A percentile compares a stretch with the other conserved stretches of the same genome.
Conservation (phyloP, 108 stramenopile genomes). For the Cyclotella atomus region DNA sequence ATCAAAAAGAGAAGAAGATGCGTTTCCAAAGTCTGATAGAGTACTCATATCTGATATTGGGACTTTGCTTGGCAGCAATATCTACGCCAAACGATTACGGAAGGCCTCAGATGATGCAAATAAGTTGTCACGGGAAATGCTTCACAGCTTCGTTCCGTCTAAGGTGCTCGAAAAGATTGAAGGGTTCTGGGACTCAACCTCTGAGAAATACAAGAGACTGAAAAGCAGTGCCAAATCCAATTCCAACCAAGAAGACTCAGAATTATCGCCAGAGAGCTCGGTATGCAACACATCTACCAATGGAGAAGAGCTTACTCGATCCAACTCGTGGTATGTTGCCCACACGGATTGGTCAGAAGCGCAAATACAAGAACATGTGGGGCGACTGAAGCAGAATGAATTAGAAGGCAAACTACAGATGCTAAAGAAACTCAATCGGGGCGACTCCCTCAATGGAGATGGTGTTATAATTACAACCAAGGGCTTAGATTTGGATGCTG, state of each 20-base stretch:
- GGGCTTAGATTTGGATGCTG: conserved; percentile 13
- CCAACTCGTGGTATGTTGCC: conserved; percentile 19
- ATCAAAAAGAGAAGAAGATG: conserved; percentile 28
- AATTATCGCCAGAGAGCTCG: conserved; percentile 14
- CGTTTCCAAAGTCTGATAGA: conserved; percentile 30
- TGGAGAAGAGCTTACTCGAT: not conserved
- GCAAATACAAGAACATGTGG: conserved; percentile 6
- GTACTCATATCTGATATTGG: conserved; percentile 45
- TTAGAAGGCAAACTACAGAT: conserved; percentile 6
- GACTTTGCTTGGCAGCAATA: conserved; percentile 27
- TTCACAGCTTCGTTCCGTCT: conserved; percentile 42
- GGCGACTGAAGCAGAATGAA: not conserved
- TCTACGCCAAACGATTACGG: conserved; percentile 38
- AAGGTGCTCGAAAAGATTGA: conserved; percentile 42
- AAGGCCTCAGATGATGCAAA: conserved; percentile 26
- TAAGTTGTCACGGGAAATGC: conserved; percentile 38
- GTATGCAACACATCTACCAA: not conserved
- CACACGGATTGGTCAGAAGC: conserved; percentile 8
- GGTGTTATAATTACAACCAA: conserved; percentile 18
- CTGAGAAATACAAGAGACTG: conserved; percentile 17
- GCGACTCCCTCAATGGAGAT: not conserved
- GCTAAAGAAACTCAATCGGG: conserved; percentile 2
- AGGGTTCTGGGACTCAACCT: conserved; percentile 31
- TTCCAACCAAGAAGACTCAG: not conserved
- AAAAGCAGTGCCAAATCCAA: not conserved